Base-by-base conservation (phyloP, 1,284 basidiomycete species). In the Ganoderma meredithae region DNA sequence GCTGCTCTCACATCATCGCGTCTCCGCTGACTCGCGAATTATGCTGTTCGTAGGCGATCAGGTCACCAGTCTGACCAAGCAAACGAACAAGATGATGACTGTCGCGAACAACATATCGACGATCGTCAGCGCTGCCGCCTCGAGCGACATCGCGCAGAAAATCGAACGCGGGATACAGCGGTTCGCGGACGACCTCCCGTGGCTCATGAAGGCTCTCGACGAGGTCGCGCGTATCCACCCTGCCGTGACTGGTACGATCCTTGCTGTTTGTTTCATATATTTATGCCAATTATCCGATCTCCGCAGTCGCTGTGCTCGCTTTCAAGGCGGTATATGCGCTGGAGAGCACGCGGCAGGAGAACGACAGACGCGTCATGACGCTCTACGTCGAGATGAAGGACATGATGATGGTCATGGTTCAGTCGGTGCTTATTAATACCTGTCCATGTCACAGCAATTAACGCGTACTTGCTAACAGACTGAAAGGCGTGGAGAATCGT, bases 311-410 rank as follows among this genome's bases (percentile, higher is more conserved):
- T n/a, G 82, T 85, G 5, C 61, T 79, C 36, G 83, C 83, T 0
- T 85, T 85, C 75, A 81, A 82, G 71, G 75, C 79, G 0, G 81
- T 5, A 74, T 82, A 82, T 27, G 80, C 74, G 2, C 76, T 85
- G 17, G 81, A 83, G 49, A 63, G 79, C 8, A 81, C 77, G 1
- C 77, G 83, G 22, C 75, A 81, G 25, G 80, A 83, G 13, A 86
- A 85, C 64, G 81, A 84, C 65, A 76, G 77, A 61, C 83, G 82
- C 47, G 79, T 85, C 0, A 60, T 79, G 7, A 77, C 78, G 0
- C 73, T 86, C 1, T 71, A 67, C 33, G 63, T 71, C n/a, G 63
- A 67, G 61, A 71, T 71, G 70, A 69, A 67, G 43, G 70, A 82
- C 62, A 81, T 83, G 80, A 83, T 86, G 80, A 71, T 73, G 19